Percentiles rank a stretch among this genome's conserved stretches.
These are phyloP conservation scores for Ambrosia trifida DNA, from an alignment of 129 eudicot genomes.

Conservation along the genomic window DNA sequence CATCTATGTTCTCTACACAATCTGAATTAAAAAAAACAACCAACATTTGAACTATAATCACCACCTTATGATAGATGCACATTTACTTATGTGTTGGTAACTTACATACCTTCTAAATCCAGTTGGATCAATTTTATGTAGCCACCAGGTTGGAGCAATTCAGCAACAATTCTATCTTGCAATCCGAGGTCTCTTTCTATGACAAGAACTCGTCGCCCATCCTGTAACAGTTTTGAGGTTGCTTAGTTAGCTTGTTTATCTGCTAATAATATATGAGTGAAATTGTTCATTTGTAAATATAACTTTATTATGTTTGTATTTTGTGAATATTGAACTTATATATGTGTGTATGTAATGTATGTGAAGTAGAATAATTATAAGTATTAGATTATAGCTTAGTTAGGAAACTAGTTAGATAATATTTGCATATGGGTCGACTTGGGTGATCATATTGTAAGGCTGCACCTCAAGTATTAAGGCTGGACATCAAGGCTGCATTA, in stretches of 20 bases:
- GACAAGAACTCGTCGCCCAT: conserved; percentile 53
- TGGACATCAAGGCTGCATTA: too few species aligned
- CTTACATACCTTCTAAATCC: conserved; percentile 54
- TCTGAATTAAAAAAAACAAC: conserved; percentile 34
- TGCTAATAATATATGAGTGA: neutral
- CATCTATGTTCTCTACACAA: conserved; percentile 59
- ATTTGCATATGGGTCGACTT: too few species aligned
- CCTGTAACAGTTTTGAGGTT: conserved; percentile 31
- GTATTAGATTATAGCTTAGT: too few species aligned
- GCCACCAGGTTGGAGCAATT: conserved; percentile 67
- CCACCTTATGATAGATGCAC: neutral
- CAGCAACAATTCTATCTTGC: conserved; percentile 67
- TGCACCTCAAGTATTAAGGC: too few species aligned
- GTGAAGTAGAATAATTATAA: too few species aligned
- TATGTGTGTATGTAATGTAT: too few species aligned
- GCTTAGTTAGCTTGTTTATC: neutral
- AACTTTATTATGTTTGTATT: too few species aligned
- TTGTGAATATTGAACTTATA: too few species aligned
- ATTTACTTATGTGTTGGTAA: neutral
- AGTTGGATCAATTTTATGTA: conserved; percentile 51
- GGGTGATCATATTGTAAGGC: too few species aligned
- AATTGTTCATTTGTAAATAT: too few species aligned
- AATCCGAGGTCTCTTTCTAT: conserved; percentile 57
- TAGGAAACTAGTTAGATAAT: too few species aligned
- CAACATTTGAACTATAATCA: neutral